Base-by-base conservation (phyloP, 2,329 filamentous ascomycete species). In the Penicillium sp. region DNA sequence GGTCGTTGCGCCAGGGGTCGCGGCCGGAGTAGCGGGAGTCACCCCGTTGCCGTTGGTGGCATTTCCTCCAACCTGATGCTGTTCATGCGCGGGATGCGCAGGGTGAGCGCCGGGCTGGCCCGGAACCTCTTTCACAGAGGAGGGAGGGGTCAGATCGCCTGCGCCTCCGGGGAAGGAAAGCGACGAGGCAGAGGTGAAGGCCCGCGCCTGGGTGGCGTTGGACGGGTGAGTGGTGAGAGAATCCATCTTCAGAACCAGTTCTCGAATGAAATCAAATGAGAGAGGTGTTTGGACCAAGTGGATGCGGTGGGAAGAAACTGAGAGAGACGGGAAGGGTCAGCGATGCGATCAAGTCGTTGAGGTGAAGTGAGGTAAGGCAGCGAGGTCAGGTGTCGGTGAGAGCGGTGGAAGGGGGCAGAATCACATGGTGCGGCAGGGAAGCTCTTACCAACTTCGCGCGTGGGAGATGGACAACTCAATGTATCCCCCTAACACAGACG, bases 401-500 rank as follows among this genome's bases (percentile, higher is more conserved):
- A 58, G 50, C 49, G 54, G 60, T 53, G 51, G 29, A 37, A 29
- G 40, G 41, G 21, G 49, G 40, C 40, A 52, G 44, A 54, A 55
- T 42, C 64, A 55, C 46, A 52, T 17, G 20, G 26, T 7, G 37
- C 18, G n/a, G 17, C 17, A 17, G 7, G 9, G 51, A 52, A 39
- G 54, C 56, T 55, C 77, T 74, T 80, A 80, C 78, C 81, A 73
- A 83, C 74, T 82, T 40, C 36, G 29, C 20, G 84, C n/a, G 83
- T 77, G 84, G 89, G 91, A 96, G 91, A 96, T 89, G 80, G 91
- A 96, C 91, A 96, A 96, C 74, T 87, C 76, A 96, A 96, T 96
- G 91, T 91, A 88, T 96, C 91, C 89, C 61, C 91, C 90, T 65
- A n/a, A n/a, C n/a, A 68, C 62, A 55, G 50, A 51, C 53, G 26